Evolutionary conservation across 495 filamentous ascomycete genomes (phyloP).

Genomic region (Poronia punctata): DNA sequence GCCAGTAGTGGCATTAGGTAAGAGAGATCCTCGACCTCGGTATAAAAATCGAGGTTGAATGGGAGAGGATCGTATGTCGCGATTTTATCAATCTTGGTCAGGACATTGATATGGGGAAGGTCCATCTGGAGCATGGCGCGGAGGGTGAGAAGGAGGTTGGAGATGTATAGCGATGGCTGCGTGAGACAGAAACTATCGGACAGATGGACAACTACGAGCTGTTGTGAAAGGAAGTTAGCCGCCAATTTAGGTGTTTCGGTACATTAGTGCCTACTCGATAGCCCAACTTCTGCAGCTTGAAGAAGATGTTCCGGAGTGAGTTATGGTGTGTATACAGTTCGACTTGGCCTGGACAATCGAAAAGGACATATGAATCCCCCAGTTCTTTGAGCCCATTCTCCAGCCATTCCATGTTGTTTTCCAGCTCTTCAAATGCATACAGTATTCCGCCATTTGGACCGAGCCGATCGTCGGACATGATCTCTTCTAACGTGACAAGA

Average conservation of each 20-base stretch:
- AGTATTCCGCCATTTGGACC: slow-evolving; percentile 89
- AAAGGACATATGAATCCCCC: slow-evolving; percentile 86
- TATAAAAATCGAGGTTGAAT: slow-evolving; percentile 94
- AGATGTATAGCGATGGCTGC: slow-evolving; percentile 88
- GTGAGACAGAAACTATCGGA: slow-evolving; percentile 89
- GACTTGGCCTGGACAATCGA: slow-evolving; percentile 95
- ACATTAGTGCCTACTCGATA: slow-evolving; percentile 63
- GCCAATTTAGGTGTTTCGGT: not conserved
- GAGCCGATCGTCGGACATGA: slow-evolving; percentile 87
- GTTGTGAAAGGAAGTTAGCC: slow-evolving; percentile 13
- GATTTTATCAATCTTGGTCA: slow-evolving; percentile 95
- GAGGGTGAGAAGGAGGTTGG: slow-evolving; percentile 82
- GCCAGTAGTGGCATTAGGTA: slow-evolving; percentile 77
- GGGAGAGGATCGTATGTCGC: slow-evolving; percentile 67
- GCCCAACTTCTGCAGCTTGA: slow-evolving; percentile 79
- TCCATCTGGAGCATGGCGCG: slow-evolving; percentile 97
- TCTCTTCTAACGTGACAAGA: slow-evolving; percentile 81
- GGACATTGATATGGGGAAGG: slow-evolving; percentile 78
- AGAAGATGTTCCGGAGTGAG: slow-evolving; percentile 85
- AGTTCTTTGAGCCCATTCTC: slow-evolving; percentile 69
- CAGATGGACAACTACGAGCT: slow-evolving; percentile 88
- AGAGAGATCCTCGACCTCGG: slow-evolving; percentile 88
- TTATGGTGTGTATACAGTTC: slow-evolving; percentile 94
- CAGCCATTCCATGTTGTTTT: slow-evolving; percentile 85
- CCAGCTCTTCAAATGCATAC: slow-evolving; percentile 92